phyloP scores from a whole-genome alignment of 1,284 basidiomycete species.

The Papiliotrema laurentii region DNA sequence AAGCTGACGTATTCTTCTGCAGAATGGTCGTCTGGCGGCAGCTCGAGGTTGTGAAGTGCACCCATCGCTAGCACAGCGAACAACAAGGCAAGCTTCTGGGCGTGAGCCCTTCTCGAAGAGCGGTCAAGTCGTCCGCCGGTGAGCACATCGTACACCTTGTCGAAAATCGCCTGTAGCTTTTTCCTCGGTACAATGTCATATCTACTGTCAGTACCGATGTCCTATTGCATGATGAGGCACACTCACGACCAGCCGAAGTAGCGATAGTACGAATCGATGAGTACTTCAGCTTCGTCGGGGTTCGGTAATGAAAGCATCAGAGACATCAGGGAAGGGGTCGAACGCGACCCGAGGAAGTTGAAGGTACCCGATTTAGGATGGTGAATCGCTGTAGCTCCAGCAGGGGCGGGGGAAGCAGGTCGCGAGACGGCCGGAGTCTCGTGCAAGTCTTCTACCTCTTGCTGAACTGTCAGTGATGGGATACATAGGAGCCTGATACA shows the following conservation, averaged over 20 bases:
- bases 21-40: constrained; percentile 27
- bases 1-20: constrained; percentile 26
- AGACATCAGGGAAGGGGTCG: background rate
- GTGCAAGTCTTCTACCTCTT: constrained; percentile 12
- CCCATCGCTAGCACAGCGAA: constrained; percentile 37
- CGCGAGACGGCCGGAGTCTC: constrained; percentile 1
- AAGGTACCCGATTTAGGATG: background rate
- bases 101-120: background rate
- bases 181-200: constrained; percentile 22
- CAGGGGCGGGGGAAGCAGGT: background rate
- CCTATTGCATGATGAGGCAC: background rate
- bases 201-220: constrained; percentile 1
- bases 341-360: constrained; percentile 2
- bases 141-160: constrained; percentile 5
- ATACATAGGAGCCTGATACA: background rate
- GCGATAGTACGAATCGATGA: constrained; percentile 14
- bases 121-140: constrained; percentile 2
- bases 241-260: constrained; percentile 9
- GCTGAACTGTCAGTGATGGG: constrained; percentile 8
- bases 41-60: constrained; percentile 29
- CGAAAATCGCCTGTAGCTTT: constrained; percentile 15
- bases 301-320: constrained; percentile 7
- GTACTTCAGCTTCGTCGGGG: constrained; percentile 7
- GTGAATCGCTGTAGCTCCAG: too few relatives aligned
- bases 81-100: constrained; percentile 31